Evolutionary conservation across 1,284 basidiomycete genomes (phyloP), one percentile per base, ranked within the genome.

Genomic region (Inonotus obliquus): DNA sequence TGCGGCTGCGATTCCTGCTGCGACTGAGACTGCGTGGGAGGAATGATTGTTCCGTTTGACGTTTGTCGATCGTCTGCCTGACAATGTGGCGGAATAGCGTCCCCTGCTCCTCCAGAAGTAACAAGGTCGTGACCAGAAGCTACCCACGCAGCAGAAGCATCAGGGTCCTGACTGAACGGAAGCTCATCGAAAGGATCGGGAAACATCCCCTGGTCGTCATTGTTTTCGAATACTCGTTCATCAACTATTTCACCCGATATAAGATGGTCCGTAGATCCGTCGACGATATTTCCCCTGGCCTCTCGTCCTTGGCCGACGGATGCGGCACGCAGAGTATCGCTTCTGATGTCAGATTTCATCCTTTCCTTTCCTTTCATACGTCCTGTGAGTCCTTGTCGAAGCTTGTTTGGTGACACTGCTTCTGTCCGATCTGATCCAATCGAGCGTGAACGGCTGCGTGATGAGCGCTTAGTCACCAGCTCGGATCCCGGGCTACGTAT

Each of bases 1-100:
- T 35, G 29, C 14, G 60, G 11, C 2, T n/a, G 45, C 21, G 59
- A 55, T 35, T 52, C 47, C 11, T 35, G 39, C 37, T 59, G 49
- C 13, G 49, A 56, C 27, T 61, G 60, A 23, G 61, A 58, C 39
- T 62, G 61, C 38, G 61, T 45, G 32, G 54, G 56, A n/a, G 61
- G 61, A 19, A 61, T 52, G 23, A 62, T 51, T 6, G 52, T 62
- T 27, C 37, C 56, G 14, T 37, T 48, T 7, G n/a, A 23, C 4
- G 21, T 19, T 41, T 55, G 35, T 23, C 37, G 23, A 39, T 55
- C 27, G 35, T 45, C 27, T 55, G 35, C 1, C 10, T 55, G 37
- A 13, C 27, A 4, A 0, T 32, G 6, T 32, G n/a, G 10, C 4
- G 51, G 17, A 35, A 1, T 9, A 35, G 19, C 19, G 25, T 35